A percentile compares a stretch with the other conserved stretches of the same genome.
These are phyloP conservation scores for Anisogramma anomala DNA, from an alignment of 2,329 filamentous ascomycete genomes.

Conservation along the genomic window DNA sequence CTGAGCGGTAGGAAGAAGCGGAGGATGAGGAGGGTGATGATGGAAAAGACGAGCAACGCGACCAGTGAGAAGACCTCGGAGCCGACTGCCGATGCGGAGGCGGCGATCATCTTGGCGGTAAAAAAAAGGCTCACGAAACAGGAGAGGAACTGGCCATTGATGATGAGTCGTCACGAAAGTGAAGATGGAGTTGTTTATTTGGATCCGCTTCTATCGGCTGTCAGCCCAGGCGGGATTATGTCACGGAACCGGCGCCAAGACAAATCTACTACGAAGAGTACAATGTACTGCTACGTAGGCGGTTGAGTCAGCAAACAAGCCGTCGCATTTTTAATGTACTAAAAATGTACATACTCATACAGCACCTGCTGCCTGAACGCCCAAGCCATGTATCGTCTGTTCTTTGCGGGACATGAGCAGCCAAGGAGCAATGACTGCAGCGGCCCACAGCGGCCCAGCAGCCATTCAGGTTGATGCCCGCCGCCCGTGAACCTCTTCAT, in stretches of 20 bases:
- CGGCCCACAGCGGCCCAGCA: no score
- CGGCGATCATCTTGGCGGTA: conserved; percentile 15
- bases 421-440: no score
- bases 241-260: background rate
- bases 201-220: background rate
- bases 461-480: no score
- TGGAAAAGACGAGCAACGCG: conserved; percentile 61
- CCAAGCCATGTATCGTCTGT: no score
- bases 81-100: conserved; percentile 48
- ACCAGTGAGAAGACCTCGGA: conserved; percentile 68
- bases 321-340: no score
- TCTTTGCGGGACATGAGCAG: no score
- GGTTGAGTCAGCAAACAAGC: no score
- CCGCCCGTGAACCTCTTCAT: no score
- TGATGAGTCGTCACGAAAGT: background rate
- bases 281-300: no score
- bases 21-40: conserved; percentile 70
- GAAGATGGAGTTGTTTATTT: background rate
- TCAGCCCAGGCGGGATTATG: conserved; percentile 12
- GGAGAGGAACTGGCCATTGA: conserved; percentile 6
- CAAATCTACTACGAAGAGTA: no score
- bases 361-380: no score
- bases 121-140: background rate
- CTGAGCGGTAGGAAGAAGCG: conserved; percentile 86
- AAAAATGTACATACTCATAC: no score